Base-by-base conservation (phyloP, 306 rosid genomes). In the Sechiopsis laciniata region DNA sequence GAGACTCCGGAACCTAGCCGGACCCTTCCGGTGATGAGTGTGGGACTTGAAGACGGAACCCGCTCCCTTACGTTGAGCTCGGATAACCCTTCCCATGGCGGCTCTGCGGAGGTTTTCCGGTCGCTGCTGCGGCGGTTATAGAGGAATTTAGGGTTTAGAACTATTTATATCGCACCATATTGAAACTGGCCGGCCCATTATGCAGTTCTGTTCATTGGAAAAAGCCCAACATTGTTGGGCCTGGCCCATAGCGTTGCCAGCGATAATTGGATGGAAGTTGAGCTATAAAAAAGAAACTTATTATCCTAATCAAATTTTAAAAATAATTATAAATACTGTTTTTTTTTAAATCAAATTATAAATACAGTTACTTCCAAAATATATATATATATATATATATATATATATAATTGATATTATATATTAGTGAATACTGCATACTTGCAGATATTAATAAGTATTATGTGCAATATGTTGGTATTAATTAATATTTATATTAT, bases 41-140 rank as follows among this genome's bases (percentile, higher is more conserved):
- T 90, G 96, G 40, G 96, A 90, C 60, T 79, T 84, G 88, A 90
- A 90, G 5, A 90, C 89, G 0, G 96, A 90, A 0, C 93, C 93
- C 4, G 93, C 93, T 69, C 96, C 96, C 84, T 90, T 87, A 82
- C 96, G 91, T 78, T 90, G 93, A 8, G 96, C 96, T 0, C 93
- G 82, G 12, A 90, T 90, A 0, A 90, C 96, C 13, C 96, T 72
- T 0, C 96, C 96, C 93, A 87, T 89, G 21, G 29, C 24, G n/a
- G 15, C 19, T 75, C 11, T n/a, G 54, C 3, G 71, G 78, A 60
- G 53, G 26, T 19, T 73, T 73, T 29, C 53, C 12, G 67, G 8
- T 37, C 42, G 52, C 13, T 19, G 10, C 66, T 29, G 24, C 32
- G 15, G 20, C 63, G 24, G 13, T 2, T 4, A 21, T 7, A 6